phyloP scores from a whole-genome alignment of 805 yeast genomes.

The Ogataea ramenticola region DNA sequence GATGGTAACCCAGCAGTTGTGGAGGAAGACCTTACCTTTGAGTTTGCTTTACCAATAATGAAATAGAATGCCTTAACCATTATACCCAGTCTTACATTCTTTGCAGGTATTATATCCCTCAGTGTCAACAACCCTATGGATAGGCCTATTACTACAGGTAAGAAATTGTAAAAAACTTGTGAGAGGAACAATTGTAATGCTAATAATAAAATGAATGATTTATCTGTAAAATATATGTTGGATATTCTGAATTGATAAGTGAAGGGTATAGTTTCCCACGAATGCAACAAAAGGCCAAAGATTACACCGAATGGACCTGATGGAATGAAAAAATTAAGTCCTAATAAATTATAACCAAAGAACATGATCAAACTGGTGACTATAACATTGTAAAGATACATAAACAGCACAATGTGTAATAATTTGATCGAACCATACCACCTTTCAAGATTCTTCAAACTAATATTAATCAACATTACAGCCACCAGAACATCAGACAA shows the following conservation, averaged over 20 bases:
- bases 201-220: background rate
- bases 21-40: too few relatives aligned
- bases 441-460: slow-evolving; percentile 50
- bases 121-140: slow-evolving; percentile 30
- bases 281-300: slow-evolving; percentile 31
- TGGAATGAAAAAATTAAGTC: slow-evolving; percentile 34
- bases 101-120: slow-evolving; percentile 30
- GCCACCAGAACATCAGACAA: slow-evolving; percentile 50
- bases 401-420: slow-evolving; percentile 35
- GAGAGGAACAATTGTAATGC: slow-evolving; percentile 7
- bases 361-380: slow-evolving; percentile 28
- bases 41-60: background rate
- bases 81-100: slow-evolving; percentile 4
- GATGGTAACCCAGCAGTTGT: too few relatives aligned
- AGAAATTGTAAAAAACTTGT: background rate
- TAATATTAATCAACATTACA: slow-evolving; percentile 38
- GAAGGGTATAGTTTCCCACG: slow-evolving; percentile 33
- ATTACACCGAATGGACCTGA: slow-evolving; percentile 37
- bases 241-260: slow-evolving; percentile 30
- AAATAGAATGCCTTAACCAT: background rate
- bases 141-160: slow-evolving; percentile 21
- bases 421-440: slow-evolving; percentile 50
- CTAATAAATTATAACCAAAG: slow-evolving; percentile 20
- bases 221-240: background rate
- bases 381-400: slow-evolving; percentile 41